A percentile compares a stretch with the other conserved stretches of the same genome.
Evolutionary conservation across 78 protist species (phyloP).

Genomic region (Isochrysis galbana): DNA sequence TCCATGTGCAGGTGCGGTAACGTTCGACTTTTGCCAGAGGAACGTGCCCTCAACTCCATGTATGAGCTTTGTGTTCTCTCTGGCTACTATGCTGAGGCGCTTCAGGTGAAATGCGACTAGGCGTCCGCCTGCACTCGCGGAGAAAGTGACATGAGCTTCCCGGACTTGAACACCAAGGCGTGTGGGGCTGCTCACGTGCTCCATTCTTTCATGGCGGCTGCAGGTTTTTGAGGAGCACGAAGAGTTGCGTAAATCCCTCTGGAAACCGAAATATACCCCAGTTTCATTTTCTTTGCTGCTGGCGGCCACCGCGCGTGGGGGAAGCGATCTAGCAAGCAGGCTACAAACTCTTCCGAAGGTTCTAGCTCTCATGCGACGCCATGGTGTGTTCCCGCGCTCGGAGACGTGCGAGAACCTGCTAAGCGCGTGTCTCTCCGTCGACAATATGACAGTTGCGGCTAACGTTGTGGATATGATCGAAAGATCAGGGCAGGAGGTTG

Average conservation of each 20-base stretch:
- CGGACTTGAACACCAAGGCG: too few relatives aligned
- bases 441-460: background rate
- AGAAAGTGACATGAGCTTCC: too few relatives aligned
- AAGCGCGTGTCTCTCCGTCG: background rate
- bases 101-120: background rate
- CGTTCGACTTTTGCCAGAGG: background rate
- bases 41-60: background rate
- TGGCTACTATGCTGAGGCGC: background rate
- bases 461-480: too few relatives aligned
- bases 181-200: too few relatives aligned
- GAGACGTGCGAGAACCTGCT: background rate
- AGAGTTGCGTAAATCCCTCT: conserved; percentile 12
- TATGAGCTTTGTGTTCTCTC: background rate
- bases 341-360: background rate
- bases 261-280: background rate
- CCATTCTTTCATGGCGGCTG: background rate
- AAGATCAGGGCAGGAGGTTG: too few relatives aligned
- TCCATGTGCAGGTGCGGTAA: too few relatives aligned
- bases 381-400: background rate
- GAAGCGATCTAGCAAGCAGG: background rate
- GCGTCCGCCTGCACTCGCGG: too few relatives aligned
- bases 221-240: background rate
- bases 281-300: background rate
- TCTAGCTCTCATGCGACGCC: background rate
- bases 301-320: background rate